Evolutionary conservation across 495 filamentous ascomycete genomes (phyloP).

Genomic region (Aspergillus haitiensis): DNA sequence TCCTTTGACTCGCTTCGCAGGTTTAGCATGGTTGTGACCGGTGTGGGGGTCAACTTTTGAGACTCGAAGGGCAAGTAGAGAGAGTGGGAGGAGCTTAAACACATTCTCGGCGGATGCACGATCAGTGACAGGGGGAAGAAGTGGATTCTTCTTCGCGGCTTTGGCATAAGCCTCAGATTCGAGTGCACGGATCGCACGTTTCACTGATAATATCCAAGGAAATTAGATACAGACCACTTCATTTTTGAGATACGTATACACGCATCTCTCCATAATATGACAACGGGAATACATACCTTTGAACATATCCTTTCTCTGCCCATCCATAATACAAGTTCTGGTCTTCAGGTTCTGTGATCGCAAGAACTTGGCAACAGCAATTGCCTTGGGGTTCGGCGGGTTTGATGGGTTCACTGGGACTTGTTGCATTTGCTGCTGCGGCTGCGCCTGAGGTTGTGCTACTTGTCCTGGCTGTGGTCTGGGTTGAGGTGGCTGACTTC

Average conservation of each 20-base stretch:
- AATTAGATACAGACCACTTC: background rate
- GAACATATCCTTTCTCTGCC: constrained; percentile 98
- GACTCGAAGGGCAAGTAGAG: constrained; percentile 91
- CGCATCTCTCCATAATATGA: background rate
- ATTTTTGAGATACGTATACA: too few relatives aligned
- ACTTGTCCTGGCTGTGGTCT: constrained; percentile 29
- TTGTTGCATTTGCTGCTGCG: constrained; percentile 45
- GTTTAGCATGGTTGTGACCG: constrained; percentile 74
- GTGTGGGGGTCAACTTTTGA: constrained; percentile 73
- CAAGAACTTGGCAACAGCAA: constrained; percentile 89
- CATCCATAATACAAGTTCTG: constrained; percentile 89
- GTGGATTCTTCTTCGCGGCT: constrained; percentile 79
- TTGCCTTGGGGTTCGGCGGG: constrained; percentile 80
- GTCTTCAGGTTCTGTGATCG: constrained; percentile 82
- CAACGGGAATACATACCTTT: constrained; percentile 57
- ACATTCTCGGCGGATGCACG: constrained; percentile 82
- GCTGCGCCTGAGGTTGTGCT: constrained; percentile 35
- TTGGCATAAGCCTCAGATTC: constrained; percentile 85
- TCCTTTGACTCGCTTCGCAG: constrained; percentile 87
- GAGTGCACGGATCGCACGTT: constrained; percentile 92
- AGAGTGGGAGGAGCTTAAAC: constrained; percentile 94
- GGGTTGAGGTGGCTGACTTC: constrained; percentile 48
- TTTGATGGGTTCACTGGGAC: constrained; percentile 62
- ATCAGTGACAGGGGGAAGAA: constrained; percentile 84
- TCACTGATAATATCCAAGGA: constrained; percentile 62